Conservation (phyloP, 768 basidiomycete genomes). For the Pisolithus tinctorius region DNA sequence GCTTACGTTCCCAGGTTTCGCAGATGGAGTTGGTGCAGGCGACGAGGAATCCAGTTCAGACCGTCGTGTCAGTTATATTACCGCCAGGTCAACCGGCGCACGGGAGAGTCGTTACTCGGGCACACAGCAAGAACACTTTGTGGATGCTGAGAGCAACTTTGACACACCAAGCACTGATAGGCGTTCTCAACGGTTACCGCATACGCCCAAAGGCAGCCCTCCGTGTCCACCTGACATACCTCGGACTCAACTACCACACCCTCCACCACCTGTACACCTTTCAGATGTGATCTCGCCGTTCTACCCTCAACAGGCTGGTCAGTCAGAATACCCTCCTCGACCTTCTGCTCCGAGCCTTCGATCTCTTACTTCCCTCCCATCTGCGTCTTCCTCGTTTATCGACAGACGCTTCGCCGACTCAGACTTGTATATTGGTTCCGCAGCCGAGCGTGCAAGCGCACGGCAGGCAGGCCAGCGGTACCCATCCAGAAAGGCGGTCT, state of each 20-base stretch:
- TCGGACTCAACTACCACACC: constrained; percentile 4
- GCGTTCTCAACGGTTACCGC: constrained; percentile 1
- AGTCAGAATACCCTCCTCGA: constrained; percentile 13
- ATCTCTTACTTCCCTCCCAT: constrained; percentile 19
- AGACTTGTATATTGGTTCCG: constrained; percentile 27
- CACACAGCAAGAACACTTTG: constrained; percentile 19
- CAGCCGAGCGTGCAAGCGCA: constrained; percentile 28
- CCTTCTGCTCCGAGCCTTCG: constrained; percentile 22
- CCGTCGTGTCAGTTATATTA: constrained; percentile 53
- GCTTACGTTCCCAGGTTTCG: constrained; percentile 13
- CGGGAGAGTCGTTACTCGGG: constrained; percentile 27
- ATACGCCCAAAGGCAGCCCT: background rate
- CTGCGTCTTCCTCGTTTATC: constrained; percentile 46
- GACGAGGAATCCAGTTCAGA: constrained; percentile 40
- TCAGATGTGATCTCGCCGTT: constrained; percentile 19
- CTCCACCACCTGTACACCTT: constrained; percentile 15
- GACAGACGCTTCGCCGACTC: constrained; percentile 45
- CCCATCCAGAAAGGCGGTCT: constrained; percentile 7
- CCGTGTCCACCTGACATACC: background rate
- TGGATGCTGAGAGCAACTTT: constrained; percentile 19
- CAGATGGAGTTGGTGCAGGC: constrained; percentile 19
- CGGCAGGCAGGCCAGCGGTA: constrained; percentile 10
- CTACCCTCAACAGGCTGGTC: constrained; percentile 13
- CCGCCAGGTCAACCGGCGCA: constrained; percentile 30
- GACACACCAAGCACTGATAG: background rate